Base-by-base conservation (phyloP, 768 basidiomycete species). In the Trametes cinnabarina region DNA sequence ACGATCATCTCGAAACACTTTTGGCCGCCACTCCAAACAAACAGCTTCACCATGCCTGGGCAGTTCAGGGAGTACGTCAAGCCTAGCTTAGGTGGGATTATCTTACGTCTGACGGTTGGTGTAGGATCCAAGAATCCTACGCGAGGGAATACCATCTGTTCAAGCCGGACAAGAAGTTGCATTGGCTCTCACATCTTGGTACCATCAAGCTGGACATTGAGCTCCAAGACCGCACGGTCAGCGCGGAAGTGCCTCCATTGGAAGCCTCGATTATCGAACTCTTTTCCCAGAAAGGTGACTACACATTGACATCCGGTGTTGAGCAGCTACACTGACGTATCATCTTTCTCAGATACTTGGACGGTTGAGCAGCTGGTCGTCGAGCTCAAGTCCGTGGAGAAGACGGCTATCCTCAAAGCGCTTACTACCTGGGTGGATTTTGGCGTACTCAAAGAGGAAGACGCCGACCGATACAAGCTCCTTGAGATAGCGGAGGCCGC, bases 1-100 rank as follows among this genome's bases (percentile, higher is more conserved):
- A 90, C 88, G 0, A 87, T 99, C 65, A 89, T 98, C 37, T 98
- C 97, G 11, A 82, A 86, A 12, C 87, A 96, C 65, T 99, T 98
- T 73, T 99, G 97, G 97, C 97, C 97, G 0, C 74, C 86, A 1
- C 77, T 97, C 23, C 88, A 91, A 65, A 74, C 87, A 2, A 84
- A 84, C 55, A 81, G 81, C 15, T 79, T 97, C 57, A 70, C 77
- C 41, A 88, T 98, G 81, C 92, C 95, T 0, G 91, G 92, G 2
- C 92, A 93, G 69, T 86, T 97, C 67, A 82, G 84, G 64, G 72
- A 73, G 95, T 96, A 66, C 44, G 87, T 73, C 3, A 42, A 12
- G 23, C 4, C 11, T 19, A 4, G 22, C 10, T 5, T 2, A 15
- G 23, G 8, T 3, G n/a, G 9, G 12, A 25, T 23, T 12, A 28